These are phyloP conservation scores for Colletotrichum phormii DNA, from an alignment of 2,329 filamentous ascomycete species.

Conservation along the genomic window DNA sequence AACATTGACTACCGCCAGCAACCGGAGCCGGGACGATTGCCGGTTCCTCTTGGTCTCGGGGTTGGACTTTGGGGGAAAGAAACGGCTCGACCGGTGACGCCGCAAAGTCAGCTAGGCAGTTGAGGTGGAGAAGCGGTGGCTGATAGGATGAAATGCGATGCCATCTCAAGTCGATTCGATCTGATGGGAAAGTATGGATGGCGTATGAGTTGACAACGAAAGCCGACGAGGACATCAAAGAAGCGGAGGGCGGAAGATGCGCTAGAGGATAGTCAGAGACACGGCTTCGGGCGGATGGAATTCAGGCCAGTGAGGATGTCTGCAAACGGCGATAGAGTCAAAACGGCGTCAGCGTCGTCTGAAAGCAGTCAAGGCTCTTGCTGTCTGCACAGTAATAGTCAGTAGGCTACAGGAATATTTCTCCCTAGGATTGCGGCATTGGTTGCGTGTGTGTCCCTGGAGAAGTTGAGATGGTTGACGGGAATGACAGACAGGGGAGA, in stretches of 20 bases:
- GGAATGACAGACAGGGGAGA: conserved; percentile 1
- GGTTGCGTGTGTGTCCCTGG: not conserved
- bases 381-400: too few species aligned
- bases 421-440: not conserved
- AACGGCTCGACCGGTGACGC: not conserved
- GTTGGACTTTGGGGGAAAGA: not conserved
- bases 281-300: conserved; percentile 4
- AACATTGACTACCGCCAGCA: not conserved
- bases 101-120: not conserved
- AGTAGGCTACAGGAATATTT: not conserved
- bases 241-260: not conserved
- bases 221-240: conserved; percentile 3
- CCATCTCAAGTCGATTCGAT: not conserved
- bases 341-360: not conserved
- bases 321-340: conserved; percentile 3
- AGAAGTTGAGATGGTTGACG: not conserved
- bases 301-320: not conserved
- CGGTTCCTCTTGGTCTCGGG: not conserved
- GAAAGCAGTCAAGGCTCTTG: conserved; percentile 1
- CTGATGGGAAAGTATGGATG: not conserved
- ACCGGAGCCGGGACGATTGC: not conserved
- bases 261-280: not conserved
- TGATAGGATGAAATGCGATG: not conserved
- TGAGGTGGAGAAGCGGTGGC: not conserved
- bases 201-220: not conserved